A percentile compares a stretch with the other conserved stretches of the same genome.
Evolutionary conservation across 345 rosid species (phyloP).

Genomic region (Melaleuca quinquenervia): DNA sequence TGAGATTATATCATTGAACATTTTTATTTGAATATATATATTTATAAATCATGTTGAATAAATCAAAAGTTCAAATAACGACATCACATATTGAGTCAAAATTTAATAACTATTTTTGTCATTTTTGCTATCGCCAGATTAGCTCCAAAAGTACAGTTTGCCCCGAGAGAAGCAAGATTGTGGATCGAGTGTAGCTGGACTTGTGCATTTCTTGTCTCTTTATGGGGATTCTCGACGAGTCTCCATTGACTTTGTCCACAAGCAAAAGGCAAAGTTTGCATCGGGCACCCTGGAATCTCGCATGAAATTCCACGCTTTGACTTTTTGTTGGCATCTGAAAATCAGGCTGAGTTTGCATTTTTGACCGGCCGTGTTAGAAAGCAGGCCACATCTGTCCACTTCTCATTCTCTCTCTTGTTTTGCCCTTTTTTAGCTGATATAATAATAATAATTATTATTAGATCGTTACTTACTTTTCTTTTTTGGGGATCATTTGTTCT

Average conservation of each 20-base stretch:
- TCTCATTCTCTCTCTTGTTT: background rate
- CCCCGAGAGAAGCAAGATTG: background rate
- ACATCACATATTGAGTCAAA: background rate
- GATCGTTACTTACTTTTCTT: background rate
- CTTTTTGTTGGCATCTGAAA: background rate
- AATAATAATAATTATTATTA: background rate
- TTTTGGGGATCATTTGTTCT: background rate
- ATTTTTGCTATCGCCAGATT: accelerated
- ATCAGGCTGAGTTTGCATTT: background rate
- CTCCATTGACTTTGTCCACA: background rate
- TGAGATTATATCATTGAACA: accelerated
- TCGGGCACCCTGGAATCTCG: background rate
- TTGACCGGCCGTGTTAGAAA: background rate
- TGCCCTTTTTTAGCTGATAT: background rate
- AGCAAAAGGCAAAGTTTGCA: too few species aligned
- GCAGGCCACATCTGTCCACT: background rate
- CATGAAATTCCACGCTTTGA: background rate
- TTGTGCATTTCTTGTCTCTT: too few species aligned
- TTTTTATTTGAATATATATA: too few species aligned
- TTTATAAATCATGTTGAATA: too few species aligned
- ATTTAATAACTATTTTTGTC: accelerated
- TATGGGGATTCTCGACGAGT: background rate
- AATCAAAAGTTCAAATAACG: too few species aligned
- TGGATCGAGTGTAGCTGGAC: background rate
- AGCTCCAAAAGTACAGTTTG: background rate